Conservation (phyloP, 495 filamentous ascomycete genomes). For the Xylaria curta region DNA sequence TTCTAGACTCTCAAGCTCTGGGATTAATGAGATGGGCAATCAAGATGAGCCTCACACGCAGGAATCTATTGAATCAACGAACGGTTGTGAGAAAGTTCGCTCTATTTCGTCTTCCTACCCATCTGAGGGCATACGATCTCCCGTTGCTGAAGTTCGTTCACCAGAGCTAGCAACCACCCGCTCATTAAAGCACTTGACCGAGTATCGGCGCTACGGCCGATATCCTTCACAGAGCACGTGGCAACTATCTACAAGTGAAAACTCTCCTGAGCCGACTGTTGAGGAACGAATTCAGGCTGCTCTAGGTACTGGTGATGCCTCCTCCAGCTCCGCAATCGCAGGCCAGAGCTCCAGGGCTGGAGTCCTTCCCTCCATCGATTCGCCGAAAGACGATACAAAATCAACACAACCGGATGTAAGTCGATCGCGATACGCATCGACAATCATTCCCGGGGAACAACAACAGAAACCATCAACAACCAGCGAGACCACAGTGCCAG, state of each 20-base stretch:
- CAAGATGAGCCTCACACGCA: not conserved
- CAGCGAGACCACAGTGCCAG: constrained; percentile 12
- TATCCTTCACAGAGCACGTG: constrained; percentile 20
- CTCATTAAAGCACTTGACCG: constrained; percentile 7
- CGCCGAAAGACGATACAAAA: not conserved
- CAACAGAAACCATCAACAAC: not conserved
- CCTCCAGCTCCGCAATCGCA: not conserved
- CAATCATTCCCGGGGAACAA: not conserved
- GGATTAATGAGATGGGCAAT: not conserved
- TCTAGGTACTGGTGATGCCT: not conserved
- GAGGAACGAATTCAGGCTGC: not conserved
- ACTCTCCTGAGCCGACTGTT: not conserved
- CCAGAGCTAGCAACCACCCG: constrained; percentile 28
- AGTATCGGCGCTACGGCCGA: constrained; percentile 16
- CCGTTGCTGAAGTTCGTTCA: constrained; percentile 24
- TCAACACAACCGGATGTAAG: not conserved
- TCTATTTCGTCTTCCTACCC: constrained; percentile 40
- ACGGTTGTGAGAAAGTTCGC: constrained; percentile 18
- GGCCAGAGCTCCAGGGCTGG: not conserved
- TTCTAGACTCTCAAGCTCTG: constrained; percentile 11
- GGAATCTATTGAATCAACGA: not conserved
- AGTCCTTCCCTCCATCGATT: not conserved
- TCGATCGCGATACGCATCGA: not conserved
- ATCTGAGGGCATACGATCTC: constrained; percentile 41
- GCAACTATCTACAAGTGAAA: constrained; percentile 1